phyloP scores from a whole-genome alignment of 2,329 filamentous ascomycete species.

The Diaporthe capsici region DNA sequence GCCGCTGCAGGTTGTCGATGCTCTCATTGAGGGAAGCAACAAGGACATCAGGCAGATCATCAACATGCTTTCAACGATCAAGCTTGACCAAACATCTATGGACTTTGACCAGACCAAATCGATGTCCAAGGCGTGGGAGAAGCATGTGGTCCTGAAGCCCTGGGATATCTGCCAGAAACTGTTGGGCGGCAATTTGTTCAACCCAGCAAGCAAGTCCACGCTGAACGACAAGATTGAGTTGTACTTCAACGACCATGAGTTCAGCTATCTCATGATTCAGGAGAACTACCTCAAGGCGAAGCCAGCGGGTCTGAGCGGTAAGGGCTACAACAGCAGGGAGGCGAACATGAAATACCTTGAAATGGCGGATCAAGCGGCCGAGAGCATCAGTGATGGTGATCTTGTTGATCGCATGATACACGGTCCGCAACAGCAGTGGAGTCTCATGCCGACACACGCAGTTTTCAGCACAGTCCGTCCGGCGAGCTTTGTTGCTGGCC shows the following conservation, averaged over 20 bases:
- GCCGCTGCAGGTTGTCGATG: slow-evolving; percentile 86
- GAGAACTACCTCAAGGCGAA: slow-evolving; percentile 95
- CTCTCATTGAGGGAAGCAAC: slow-evolving; percentile 93
- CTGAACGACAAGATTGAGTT: slow-evolving; percentile 98
- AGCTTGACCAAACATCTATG: slow-evolving; percentile 86
- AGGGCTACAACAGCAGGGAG: slow-evolving; percentile 74
- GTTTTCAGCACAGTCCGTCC: slow-evolving; percentile 95
- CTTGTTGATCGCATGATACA: slow-evolving; percentile 98
- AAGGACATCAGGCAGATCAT: slow-evolving; percentile 98
- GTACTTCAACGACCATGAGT: slow-evolving; percentile 99
- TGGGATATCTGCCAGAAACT: slow-evolving; percentile 99
- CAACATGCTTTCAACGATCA: slow-evolving; percentile 97
- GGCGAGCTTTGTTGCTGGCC: slow-evolving; percentile 87
- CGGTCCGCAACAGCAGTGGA: slow-evolving; percentile 98
- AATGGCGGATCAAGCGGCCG: slow-evolving; percentile 87
- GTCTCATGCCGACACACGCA: slow-evolving; percentile 95
- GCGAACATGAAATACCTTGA: slow-evolving; percentile 87
- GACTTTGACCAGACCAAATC: slow-evolving; percentile 88
- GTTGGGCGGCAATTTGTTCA: slow-evolving; percentile 88
- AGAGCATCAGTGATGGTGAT: slow-evolving; percentile 97
- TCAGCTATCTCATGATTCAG: slow-evolving; percentile 97
- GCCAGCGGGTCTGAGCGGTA: slow-evolving; percentile 74
- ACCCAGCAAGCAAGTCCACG: slow-evolving; percentile 84
- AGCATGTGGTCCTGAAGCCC: slow-evolving; percentile 94
- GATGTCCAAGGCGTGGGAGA: slow-evolving; percentile 99